These are phyloP conservation scores for Zygotorulaspora sp. DNA, from an alignment of 805 yeast genomes.

Conservation along the genomic window DNA sequence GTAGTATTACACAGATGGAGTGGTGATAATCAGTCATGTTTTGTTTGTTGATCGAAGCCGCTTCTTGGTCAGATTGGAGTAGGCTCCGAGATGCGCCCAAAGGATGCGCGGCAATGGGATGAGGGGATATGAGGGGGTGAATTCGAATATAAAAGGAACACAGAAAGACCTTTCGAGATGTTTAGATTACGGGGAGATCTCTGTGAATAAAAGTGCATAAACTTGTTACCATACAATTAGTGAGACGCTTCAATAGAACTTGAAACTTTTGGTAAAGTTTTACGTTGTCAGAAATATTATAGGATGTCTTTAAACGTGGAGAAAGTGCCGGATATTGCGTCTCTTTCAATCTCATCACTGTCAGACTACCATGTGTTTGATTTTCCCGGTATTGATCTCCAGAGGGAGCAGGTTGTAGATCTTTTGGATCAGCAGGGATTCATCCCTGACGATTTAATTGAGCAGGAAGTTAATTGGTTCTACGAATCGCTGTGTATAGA, in stretches of 20 bases:
- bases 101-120: not conserved
- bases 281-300: too few species aligned
- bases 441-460: slow-evolving; percentile 82
- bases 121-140: not conserved
- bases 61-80: too few species aligned
- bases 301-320: slow-evolving; percentile 4
- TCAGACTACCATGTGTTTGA: slow-evolving; percentile 71
- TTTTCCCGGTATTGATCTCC: slow-evolving; percentile 76
- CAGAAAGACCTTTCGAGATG: too few species aligned
- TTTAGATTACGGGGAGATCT: too few species aligned
- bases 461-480: slow-evolving; percentile 84
- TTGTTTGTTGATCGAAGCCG: too few species aligned
- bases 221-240: too few species aligned
- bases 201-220: too few species aligned
- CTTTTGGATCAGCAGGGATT: slow-evolving; percentile 77
- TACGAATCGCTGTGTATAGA: slow-evolving; percentile 85
- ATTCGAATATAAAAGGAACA: not conserved
- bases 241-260: too few species aligned
- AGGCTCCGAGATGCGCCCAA: not conserved
- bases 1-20: not conserved
- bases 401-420: slow-evolving; percentile 77
- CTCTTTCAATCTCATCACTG: slow-evolving; percentile 41
- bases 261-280: too few species aligned
- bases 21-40: too few species aligned
- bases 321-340: slow-evolving; percentile 36